phyloP scores from a whole-genome alignment of 495 filamentous ascomycete genomes.

The Parmelia sp. region DNA sequence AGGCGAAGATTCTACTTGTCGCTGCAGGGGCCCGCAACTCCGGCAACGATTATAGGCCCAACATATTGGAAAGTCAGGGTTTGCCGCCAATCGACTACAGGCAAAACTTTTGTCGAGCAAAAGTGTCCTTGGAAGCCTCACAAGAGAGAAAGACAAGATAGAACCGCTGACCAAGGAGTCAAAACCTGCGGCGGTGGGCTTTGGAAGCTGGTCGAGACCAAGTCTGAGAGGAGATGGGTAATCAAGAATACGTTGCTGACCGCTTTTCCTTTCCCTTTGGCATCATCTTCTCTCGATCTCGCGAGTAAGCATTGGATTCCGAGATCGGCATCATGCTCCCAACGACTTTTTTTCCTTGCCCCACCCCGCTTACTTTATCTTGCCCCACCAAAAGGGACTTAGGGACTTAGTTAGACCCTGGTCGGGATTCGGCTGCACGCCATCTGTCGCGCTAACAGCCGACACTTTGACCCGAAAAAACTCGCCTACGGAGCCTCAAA shows the following conservation, averaged over 20 bases:
- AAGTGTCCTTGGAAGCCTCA: background rate
- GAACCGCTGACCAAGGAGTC: too few relatives aligned
- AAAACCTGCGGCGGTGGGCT: background rate
- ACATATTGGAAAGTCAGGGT: background rate
- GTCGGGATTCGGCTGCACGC: background rate
- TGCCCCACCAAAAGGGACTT: constrained; percentile 1
- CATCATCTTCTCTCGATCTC: background rate
- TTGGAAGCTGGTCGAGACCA: background rate
- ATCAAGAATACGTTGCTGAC: background rate
- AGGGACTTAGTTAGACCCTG: too few relatives aligned
- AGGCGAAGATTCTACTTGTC: background rate
- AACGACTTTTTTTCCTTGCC: background rate
- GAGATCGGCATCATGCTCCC: background rate
- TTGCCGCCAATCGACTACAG: background rate
- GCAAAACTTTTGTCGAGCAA: background rate
- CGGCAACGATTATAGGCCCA: background rate
- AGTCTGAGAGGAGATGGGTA: background rate
- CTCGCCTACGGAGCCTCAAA: constrained; percentile 4
- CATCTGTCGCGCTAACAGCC: background rate
- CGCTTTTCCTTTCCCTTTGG: background rate
- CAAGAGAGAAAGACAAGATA: background rate
- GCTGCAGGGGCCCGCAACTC: background rate
- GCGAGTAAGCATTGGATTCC: too few relatives aligned
- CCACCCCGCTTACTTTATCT: background rate
- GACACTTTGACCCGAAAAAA: background rate